Base-by-base conservation (phyloP, 2,329 filamentous ascomycete genomes). In the Ustilaginoidea virens region DNA sequence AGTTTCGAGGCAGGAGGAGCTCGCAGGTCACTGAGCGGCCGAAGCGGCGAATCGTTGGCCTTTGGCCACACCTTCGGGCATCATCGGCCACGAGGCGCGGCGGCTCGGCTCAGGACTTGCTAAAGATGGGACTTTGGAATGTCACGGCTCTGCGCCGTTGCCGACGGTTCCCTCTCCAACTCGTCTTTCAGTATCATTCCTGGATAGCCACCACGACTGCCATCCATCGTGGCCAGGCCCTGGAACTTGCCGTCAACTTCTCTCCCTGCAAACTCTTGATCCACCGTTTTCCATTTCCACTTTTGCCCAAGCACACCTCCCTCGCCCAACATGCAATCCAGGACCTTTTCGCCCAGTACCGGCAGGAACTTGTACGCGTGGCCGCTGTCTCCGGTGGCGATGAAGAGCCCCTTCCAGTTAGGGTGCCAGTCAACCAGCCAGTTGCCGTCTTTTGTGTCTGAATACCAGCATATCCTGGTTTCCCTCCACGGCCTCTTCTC, bases 381-480 rank as follows among this genome's bases (percentile, higher is more conserved):
- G 3, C 72, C 71, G 37, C 69, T 74, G 30, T 70, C 72, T 3
- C 69, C 72, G 0, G 69, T 74, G 0, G 69, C 69, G 15, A 77
- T 41, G 41, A 77, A 76, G 4, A 76, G 50, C 10, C 63, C 61
- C 32, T 60, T 46, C 49, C 68, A 68, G 11, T 59, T 52, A 0
- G 78, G 77, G 42, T 82, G 76, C 48, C 74, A 73, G 43, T 74
- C 69, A 35, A 81, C 61, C 31, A 83, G 60, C 55, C 80, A 83
- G 45, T 83, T 72, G 14, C 69, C 77, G 12, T 69, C 70, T 6
- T 69, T 62, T 40, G 78, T 83, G 53, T 83, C 78, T 5, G 71
- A 72, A 47, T 83, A 83, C 78, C 78, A 83, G 55, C 78, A 83
- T 30, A 82, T 53, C 15, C 74, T 60, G 2, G 71, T 76, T 30